These are phyloP conservation scores for Biancaea sappan DNA, from an alignment of 306 rosid species.

Conservation along the genomic window DNA sequence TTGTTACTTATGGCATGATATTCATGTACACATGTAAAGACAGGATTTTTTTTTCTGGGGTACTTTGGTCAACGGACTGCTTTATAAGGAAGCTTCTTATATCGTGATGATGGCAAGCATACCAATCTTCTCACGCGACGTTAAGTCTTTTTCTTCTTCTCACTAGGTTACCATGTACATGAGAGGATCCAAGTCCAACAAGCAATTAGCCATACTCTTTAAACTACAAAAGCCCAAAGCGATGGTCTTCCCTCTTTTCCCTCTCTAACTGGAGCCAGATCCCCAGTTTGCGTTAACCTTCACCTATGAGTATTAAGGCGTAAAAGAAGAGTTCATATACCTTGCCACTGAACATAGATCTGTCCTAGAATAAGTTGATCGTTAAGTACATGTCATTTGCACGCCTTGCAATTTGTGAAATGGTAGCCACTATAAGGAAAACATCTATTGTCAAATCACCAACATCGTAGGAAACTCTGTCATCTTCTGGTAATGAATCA, in stretches of 20 bases:
- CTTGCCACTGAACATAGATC: slow-evolving; percentile 1
- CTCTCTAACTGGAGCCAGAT: neutral
- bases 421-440: slow-evolving; percentile 21
- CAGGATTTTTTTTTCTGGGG: too few relatives aligned
- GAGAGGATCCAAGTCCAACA: too few relatives aligned
- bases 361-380: neutral
- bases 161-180: neutral
- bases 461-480: slow-evolving; percentile 21
- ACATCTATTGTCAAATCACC: slow-evolving; percentile 17
- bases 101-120: neutral
- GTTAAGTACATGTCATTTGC: slow-evolving; percentile 12
- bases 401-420: slow-evolving; percentile 32
- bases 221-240: neutral
- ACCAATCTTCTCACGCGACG: too few relatives aligned
- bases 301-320: too few relatives aligned
- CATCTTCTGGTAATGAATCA: slow-evolving; percentile 13
- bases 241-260: neutral
- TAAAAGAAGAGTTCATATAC: neutral
- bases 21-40: too few relatives aligned
- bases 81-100: neutral
- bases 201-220: neutral
- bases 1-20: too few relatives aligned
- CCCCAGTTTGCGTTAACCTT: neutral
- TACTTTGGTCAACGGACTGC: neutral
- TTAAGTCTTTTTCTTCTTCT: too few relatives aligned